phyloP scores from a whole-genome alignment of 169 alveolate genomes.

The Eimeria tenella region DNA sequence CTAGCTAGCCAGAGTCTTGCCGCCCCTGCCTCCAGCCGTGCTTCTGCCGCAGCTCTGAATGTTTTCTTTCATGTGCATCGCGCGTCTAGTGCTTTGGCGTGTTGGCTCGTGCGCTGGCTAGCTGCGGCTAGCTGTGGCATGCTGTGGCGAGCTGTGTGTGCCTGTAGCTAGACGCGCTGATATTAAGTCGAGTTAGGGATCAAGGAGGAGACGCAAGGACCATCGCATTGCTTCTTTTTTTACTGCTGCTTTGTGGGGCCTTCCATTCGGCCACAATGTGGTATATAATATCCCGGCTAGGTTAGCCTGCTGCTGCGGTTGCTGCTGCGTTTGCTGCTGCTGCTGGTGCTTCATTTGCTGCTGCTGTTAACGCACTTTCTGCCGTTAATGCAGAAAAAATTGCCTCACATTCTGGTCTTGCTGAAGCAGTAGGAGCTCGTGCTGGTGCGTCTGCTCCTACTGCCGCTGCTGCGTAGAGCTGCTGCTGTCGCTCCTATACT shows the following conservation, averaged over 20 bases:
- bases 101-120: not conserved
- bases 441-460: not conserved
- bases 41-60: too few relatives aligned
- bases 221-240: slow-evolving; percentile 69
- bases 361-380: not conserved
- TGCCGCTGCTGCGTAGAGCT: not conserved
- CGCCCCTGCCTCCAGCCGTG: not conserved
- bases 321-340: slow-evolving; percentile 38
- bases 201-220: slow-evolving; percentile 75
- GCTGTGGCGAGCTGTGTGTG: not conserved
- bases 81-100: too few relatives aligned
- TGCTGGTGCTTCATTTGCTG: slow-evolving; percentile 6
- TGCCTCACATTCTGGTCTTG: too few relatives aligned
- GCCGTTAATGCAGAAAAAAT: not conserved
- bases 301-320: slow-evolving; percentile 11
- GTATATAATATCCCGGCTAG: slow-evolving; percentile 79
- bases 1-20: not conserved
- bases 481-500: slow-evolving; percentile 4
- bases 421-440: not conserved
- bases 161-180: slow-evolving; percentile 73
- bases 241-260: slow-evolving; percentile 78
- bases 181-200: slow-evolving; percentile 72
- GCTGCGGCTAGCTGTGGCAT: not conserved
- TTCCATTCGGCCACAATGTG: slow-evolving; percentile 82
- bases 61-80: too few relatives aligned